These are phyloP conservation scores for Leptographium galeiforme DNA, from an alignment of 2,329 filamentous ascomycete genomes.

Conservation along the genomic window DNA sequence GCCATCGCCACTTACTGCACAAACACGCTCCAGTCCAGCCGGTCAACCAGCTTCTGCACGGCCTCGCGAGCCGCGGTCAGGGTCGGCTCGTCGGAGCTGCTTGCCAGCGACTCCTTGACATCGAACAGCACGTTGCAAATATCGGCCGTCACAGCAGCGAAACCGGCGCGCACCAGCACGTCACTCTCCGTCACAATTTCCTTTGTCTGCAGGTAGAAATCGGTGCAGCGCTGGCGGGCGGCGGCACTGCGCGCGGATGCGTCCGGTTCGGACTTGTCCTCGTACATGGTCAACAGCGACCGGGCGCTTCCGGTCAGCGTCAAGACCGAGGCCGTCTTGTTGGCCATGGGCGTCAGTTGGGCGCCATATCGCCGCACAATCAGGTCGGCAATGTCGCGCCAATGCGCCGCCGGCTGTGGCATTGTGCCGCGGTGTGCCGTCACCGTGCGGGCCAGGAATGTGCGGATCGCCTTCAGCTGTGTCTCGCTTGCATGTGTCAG, in stretches of 20 bases:
- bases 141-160: neutral
- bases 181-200: neutral
- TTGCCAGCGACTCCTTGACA: neutral
- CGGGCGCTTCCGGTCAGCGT: neutral
- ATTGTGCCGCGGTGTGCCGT: neutral
- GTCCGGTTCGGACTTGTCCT: neutral
- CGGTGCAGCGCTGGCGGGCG: neutral
- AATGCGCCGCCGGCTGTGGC: neutral
- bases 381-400: conserved; percentile 3
- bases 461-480: neutral
- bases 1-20: neutral
- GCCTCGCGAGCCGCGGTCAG: neutral
- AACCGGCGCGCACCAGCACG: conserved; percentile 4
- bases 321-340: neutral
- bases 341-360: neutral
- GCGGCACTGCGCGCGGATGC: neutral
- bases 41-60: neutral
- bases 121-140: conserved; percentile 1
- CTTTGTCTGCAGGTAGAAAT: conserved; percentile 1
- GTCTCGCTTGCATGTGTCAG: neutral
- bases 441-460: neutral
- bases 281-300: conserved; percentile 1
- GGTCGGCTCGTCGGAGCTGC: neutral
- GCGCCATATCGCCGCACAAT: conserved; percentile 1
- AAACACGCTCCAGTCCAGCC: conserved; percentile 10